A percentile compares a stretch with the other conserved stretches of the same genome.
phyloP scores from a whole-genome alignment of 805 yeast species.

The Sugiyamaella chiloensis region DNA sequence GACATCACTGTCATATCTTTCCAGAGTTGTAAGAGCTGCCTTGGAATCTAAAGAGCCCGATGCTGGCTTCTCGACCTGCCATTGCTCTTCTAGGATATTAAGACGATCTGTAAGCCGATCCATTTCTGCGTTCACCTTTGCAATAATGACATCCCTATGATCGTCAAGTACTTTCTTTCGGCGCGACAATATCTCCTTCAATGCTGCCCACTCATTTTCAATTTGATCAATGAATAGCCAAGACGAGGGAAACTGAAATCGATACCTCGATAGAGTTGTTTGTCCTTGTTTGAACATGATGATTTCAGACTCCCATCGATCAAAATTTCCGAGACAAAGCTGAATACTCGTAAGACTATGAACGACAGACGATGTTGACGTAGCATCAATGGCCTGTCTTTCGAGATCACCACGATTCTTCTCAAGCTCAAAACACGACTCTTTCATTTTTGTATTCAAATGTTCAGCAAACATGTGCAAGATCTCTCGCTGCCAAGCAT shows the following conservation, averaged over 20 bases:
- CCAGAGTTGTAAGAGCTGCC: slow-evolving; percentile 27
- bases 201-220: slow-evolving; percentile 44
- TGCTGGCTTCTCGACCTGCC: slow-evolving; percentile 42
- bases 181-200: slow-evolving; percentile 38
- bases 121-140: slow-evolving; percentile 43
- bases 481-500: slow-evolving; percentile 53
- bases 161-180: slow-evolving; percentile 40
- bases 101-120: slow-evolving; percentile 36
- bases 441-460: slow-evolving; percentile 34
- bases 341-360: slow-evolving; percentile 41
- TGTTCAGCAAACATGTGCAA: slow-evolving; percentile 40
- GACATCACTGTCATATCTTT: slow-evolving; percentile 28
- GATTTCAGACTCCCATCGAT: slow-evolving; percentile 26
- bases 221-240: slow-evolving; percentile 68
- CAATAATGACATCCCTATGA: slow-evolving; percentile 42
- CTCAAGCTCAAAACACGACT: slow-evolving; percentile 34
- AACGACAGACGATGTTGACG: slow-evolving; percentile 40
- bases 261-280: slow-evolving; percentile 38
- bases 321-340: slow-evolving; percentile 26
- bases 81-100: slow-evolving; percentile 36
- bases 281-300: slow-evolving; percentile 38
- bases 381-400: slow-evolving; percentile 31
- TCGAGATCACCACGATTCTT: slow-evolving; percentile 40
- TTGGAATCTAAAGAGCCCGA: slow-evolving; percentile 30
- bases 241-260: slow-evolving; percentile 47